These are phyloP conservation scores for Schwanniomyces yamadae DNA, from an alignment of 805 yeast species.

Conservation along the genomic window DNA sequence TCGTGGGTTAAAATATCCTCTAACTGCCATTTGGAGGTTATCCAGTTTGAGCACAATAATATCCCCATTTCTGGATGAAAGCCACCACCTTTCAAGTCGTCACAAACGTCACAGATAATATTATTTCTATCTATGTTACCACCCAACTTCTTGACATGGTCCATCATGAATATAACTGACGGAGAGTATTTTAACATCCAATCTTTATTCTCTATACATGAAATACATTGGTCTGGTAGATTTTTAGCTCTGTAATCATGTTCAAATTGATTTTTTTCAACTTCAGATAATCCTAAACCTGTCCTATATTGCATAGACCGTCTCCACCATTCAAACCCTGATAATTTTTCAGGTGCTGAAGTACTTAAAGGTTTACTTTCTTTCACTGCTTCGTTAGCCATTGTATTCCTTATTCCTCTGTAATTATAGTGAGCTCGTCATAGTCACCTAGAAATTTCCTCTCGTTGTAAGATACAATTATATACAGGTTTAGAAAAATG, in stretches of 20 bases:
- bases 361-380: constrained; percentile 7
- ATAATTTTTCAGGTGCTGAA: constrained; percentile 30
- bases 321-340: constrained; percentile 81
- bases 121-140: constrained; percentile 48
- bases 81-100: constrained; percentile 83
- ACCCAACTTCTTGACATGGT: constrained; percentile 69
- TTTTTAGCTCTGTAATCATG: constrained; percentile 49
- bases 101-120: constrained; percentile 80
- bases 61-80: constrained; percentile 89
- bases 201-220: constrained; percentile 72
- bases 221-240: constrained; percentile 53
- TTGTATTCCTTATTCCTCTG: not conserved
- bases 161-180: constrained; percentile 80
- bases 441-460: not conserved
- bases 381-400: not conserved
- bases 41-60: constrained; percentile 80
- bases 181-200: constrained; percentile 85
- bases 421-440: not conserved
- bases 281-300: constrained; percentile 58
- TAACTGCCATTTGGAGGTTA: constrained; percentile 69
- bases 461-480: not conserved
- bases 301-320: constrained; percentile 68
- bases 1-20: constrained; percentile 95
- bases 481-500: not conserved
- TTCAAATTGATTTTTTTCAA: constrained; percentile 57